Percentiles rank a stretch among this genome's conserved stretches.
phyloP scores from a whole-genome alignment of 768 basidiomycete species.

The Kwoniella sp. region DNA sequence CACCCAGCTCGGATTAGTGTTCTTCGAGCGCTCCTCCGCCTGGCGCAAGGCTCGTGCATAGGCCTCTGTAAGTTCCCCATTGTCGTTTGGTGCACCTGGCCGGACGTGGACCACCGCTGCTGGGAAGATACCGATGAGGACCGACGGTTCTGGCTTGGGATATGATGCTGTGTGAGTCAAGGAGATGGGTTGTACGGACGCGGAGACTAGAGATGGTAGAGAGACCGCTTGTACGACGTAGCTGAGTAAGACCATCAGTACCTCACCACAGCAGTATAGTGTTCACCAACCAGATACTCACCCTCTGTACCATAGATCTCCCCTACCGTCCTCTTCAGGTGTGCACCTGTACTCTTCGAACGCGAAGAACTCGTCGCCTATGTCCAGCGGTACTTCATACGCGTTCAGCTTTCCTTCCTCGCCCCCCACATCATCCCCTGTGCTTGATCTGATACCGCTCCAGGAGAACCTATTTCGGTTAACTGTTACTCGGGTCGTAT shows the following conservation, averaged over 20 bases:
- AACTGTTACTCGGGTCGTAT: constrained; percentile 16
- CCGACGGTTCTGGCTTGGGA: constrained; percentile 57
- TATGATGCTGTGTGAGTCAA: constrained; percentile 2
- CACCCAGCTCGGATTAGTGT: constrained; percentile 18
- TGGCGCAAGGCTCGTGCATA: constrained; percentile 60
- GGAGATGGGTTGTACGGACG: not conserved
- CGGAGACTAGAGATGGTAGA: constrained; percentile 17
- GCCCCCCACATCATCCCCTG: constrained; percentile 12
- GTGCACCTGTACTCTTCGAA: constrained; percentile 83
- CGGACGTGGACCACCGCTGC: constrained; percentile 83
- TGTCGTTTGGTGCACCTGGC: constrained; percentile 82
- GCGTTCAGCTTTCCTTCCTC: constrained; percentile 31
- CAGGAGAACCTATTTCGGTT: constrained; percentile 37
- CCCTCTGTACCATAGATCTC: constrained; percentile 91
- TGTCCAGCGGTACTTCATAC: constrained; percentile 66
- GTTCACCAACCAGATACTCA: constrained; percentile 62
- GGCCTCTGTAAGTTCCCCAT: constrained; percentile 77
- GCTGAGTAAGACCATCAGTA: constrained; percentile 57
- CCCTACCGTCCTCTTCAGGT: constrained; percentile 64
- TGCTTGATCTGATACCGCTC: constrained; percentile 24
- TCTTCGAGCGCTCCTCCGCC: constrained; percentile 29
- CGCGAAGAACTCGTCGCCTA: constrained; percentile 95
- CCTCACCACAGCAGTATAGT: constrained; percentile 11
- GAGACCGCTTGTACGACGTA: constrained; percentile 67
- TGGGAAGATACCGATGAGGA: constrained; percentile 93